A percentile compares a stretch with the other conserved stretches of the same genome.
phyloP scores from a whole-genome alignment of 495 filamentous ascomycete genomes.

The Penicillium angulare region DNA sequence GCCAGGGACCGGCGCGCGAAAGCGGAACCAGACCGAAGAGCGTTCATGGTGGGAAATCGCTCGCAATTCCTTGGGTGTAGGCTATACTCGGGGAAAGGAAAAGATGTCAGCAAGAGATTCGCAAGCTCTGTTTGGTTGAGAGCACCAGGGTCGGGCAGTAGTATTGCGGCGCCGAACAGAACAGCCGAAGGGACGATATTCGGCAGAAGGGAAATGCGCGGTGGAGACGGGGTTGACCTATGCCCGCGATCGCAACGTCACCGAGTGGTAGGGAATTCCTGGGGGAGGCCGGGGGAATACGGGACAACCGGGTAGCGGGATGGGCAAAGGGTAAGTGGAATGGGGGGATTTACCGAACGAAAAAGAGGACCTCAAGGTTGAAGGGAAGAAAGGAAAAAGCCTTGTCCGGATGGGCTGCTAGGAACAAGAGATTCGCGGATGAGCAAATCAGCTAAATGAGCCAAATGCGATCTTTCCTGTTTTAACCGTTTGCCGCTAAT shows the following conservation, averaged over 20 bases:
- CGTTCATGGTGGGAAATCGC: constrained; percentile 24
- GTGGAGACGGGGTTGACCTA: constrained; percentile 14
- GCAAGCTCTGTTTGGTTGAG: constrained; percentile 22
- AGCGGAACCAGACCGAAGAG: constrained; percentile 45
- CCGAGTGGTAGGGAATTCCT: background rate
- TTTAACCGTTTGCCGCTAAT: constrained; percentile 21
- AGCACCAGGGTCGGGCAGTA: background rate
- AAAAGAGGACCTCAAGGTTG: constrained; percentile 3
- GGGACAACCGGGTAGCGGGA: constrained; percentile 15
- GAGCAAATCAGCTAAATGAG: too few species aligned
- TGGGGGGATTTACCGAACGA: constrained; percentile 22
- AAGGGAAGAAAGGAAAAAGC: constrained; percentile 28
- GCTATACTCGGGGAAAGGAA: constrained; percentile 9
- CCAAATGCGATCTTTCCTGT: constrained; percentile 1
- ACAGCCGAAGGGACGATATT: constrained; percentile 34
- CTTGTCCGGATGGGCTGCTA: constrained; percentile 28
- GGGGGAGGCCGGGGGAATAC: constrained; percentile 29
- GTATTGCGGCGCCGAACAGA: constrained; percentile 7
- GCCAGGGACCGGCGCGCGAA: constrained; percentile 38
- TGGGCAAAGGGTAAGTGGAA: constrained; percentile 9
- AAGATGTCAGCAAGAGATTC: constrained; percentile 19
- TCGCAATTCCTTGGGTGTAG: background rate
- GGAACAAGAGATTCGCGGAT: background rate
- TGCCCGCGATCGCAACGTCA: constrained; percentile 4
- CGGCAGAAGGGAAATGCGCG: constrained; percentile 28